Evolutionary conservation across 345 rosid genomes (phyloP).

Genomic region (Camelina neglecta): DNA sequence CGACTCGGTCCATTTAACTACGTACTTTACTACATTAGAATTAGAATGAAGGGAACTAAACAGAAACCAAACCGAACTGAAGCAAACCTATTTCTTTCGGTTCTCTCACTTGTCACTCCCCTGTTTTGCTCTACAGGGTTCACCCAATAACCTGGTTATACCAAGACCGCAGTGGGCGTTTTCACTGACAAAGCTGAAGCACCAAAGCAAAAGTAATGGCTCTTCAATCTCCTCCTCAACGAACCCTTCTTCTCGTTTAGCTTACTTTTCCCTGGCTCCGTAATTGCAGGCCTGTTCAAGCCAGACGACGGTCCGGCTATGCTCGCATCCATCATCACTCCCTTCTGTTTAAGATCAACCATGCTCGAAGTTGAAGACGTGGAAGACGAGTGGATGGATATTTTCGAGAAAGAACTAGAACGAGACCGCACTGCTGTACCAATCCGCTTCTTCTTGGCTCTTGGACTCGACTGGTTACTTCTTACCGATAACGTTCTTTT

Average conservation of each 20-base stretch:
- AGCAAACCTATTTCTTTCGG: neutral
- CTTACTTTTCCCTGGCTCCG: conserved; percentile 43
- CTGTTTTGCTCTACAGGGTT: conserved; percentile 6
- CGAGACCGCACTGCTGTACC: conserved; percentile 63
- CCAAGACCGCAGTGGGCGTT: conserved; percentile 50
- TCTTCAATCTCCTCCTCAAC: conserved; percentile 50
- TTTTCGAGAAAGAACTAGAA: conserved; percentile 78
- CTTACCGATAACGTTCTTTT: conserved; percentile 78
- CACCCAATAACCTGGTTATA: conserved; percentile 42
- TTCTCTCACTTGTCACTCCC: conserved; percentile 3
- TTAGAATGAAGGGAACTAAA: neutral
- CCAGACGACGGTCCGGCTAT: conserved; percentile 55
- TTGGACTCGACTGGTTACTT: conserved; percentile 80
- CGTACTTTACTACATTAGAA: no score
- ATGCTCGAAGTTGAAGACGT: conserved; percentile 56
- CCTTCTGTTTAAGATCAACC: conserved; percentile 66
- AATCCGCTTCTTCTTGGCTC: conserved; percentile 70
- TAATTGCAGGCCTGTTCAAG: conserved; percentile 41
- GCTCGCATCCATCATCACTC: conserved; percentile 52
- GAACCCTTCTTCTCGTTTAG: conserved; percentile 50
- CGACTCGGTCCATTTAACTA: neutral
- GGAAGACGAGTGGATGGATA: conserved; percentile 53
- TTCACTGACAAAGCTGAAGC: conserved; percentile 56
- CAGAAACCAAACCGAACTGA: neutral
- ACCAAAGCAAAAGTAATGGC: conserved; percentile 79